Base-by-base conservation (phyloP, 2,329 filamentous ascomycete genomes). In the Cercospora nicotianae region DNA sequence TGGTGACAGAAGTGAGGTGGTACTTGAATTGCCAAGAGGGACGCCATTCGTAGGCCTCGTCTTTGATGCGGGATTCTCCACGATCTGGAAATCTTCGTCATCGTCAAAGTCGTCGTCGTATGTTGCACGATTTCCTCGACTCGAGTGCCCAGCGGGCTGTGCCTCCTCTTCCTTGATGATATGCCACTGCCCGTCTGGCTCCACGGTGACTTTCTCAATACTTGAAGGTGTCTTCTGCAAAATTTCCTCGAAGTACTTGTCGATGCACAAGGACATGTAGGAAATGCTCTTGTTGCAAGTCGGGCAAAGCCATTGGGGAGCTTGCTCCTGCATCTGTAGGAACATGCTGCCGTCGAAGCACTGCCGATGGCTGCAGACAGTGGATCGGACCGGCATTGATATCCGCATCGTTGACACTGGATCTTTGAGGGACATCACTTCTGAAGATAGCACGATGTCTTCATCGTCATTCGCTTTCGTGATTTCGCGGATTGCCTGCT, bases 331-430 rank as follows among this genome's bases (percentile, higher is more conserved):
- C 30, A 99, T 82, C 74, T 97, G 92, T 20, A 99, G 85, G 77
- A 97, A 99, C 1, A 93, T 96, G 3, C 88, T 90, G 3, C 91
- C 94, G 78, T 99, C 95, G 74, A 98, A 99, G 78, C 95, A 99
- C 77, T 96, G 93, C 28, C 95, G 91, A 78, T 99, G 95, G 3
- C 87, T 90, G 81, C 95, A 99, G 36, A 89, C 81, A 3, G 88
- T 85, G 3, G 92, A 92, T 36, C 95, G 89, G 73, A 93, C 93
- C 0, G 95, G 95, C 16, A 91, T 84, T 8, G 86, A 85, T 39
- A 99, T 90, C 68, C 94, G 87, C 78, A 93, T 87, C 39, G 93
- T 96, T 3, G 93, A 96, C 33, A 98, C 83, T 0, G 95, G 95
- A 76, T 96, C 97, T 79, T 96, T 97, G 10, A 99, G 83, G 10